Percentiles rank a stretch among this genome's conserved stretches.
phyloP scores from a whole-genome alignment of 495 filamentous ascomycete genomes.

The Penicillium goetzii region DNA sequence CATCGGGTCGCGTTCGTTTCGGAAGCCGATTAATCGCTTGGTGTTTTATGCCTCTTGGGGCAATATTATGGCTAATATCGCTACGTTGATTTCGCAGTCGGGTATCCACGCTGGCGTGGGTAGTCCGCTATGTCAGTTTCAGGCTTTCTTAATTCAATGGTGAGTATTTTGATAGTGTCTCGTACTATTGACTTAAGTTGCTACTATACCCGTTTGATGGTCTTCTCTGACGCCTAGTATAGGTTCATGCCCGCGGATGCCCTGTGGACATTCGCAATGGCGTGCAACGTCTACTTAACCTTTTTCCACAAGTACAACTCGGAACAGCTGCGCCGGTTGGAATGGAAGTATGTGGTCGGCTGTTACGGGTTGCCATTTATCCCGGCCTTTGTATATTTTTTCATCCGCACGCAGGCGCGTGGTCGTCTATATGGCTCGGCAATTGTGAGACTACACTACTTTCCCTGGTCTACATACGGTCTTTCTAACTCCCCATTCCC shows the following conservation, averaged over 20 bases:
- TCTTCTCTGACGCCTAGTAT: neutral
- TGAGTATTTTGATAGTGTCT: constrained; percentile 32
- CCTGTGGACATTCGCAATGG: constrained; percentile 83
- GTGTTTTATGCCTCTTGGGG: constrained; percentile 86
- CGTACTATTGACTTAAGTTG: neutral
- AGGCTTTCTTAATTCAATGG: constrained; percentile 78
- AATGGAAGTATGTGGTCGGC: constrained; percentile 69
- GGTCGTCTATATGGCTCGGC: constrained; percentile 76
- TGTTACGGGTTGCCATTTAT: constrained; percentile 81
- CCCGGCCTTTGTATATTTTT: constrained; percentile 69
- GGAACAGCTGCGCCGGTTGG: constrained; percentile 65
- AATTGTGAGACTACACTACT: constrained; percentile 43
- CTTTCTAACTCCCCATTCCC: neutral
- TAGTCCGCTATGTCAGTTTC: constrained; percentile 69
- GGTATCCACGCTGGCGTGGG: constrained; percentile 48
- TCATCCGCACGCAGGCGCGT: constrained; percentile 53
- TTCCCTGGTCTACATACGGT: neutral
- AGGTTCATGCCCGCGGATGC: constrained; percentile 81
- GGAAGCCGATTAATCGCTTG: constrained; percentile 87
- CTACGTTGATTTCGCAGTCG: constrained; percentile 71
- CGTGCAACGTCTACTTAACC: constrained; percentile 83
- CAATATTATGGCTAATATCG: constrained; percentile 80
- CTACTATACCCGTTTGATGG: neutral
- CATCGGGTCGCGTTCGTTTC: constrained; percentile 44
- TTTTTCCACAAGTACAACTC: constrained; percentile 79